Evolutionary conservation across 2,329 filamentous ascomycete genomes (phyloP).

Genomic region (Aspergillus sp.): DNA sequence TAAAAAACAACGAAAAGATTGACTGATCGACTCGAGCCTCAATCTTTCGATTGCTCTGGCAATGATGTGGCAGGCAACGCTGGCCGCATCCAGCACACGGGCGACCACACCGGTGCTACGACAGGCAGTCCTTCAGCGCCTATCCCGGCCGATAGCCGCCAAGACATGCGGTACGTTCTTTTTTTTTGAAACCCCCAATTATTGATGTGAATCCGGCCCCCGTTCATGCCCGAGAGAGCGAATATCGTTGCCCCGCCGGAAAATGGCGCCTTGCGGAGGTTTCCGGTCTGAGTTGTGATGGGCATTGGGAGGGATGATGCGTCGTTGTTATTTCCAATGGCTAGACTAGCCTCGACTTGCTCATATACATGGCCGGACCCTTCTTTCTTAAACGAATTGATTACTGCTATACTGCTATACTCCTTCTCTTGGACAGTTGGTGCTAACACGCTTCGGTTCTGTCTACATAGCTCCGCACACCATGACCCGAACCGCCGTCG

Average conservation of each 20-base stretch:
- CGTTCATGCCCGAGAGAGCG: too few relatives aligned
- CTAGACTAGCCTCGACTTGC: too few relatives aligned
- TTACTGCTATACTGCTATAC: too few relatives aligned
- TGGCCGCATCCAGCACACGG: constrained; percentile 18
- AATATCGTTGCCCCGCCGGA: too few relatives aligned
- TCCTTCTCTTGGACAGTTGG: not conserved
- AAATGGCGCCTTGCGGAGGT: too few relatives aligned
- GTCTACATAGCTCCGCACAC: constrained; percentile 17
- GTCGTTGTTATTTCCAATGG: too few relatives aligned
- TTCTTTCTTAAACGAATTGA: too few relatives aligned
- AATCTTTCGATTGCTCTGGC: constrained; percentile 20
- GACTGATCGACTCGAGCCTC: not conserved
- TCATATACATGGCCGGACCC: too few relatives aligned
- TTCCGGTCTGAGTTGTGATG: too few relatives aligned
- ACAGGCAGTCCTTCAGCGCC: constrained; percentile 11
- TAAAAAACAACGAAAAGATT: not conserved
- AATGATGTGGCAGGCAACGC: constrained; percentile 2
- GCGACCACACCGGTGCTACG: constrained; percentile 20
- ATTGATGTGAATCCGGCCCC: too few relatives aligned
- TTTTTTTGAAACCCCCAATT: not conserved
- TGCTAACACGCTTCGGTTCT: not conserved
- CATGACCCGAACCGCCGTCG: constrained; percentile 18
- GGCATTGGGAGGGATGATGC: not conserved
- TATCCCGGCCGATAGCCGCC: constrained; percentile 20
- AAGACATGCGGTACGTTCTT: not conserved